Percentiles rank a stretch among this genome's conserved stretches.
Evolutionary conservation across 371 early-diverging fungal genomes (phyloP).

Genomic region (Blakeslea trispora): DNA sequence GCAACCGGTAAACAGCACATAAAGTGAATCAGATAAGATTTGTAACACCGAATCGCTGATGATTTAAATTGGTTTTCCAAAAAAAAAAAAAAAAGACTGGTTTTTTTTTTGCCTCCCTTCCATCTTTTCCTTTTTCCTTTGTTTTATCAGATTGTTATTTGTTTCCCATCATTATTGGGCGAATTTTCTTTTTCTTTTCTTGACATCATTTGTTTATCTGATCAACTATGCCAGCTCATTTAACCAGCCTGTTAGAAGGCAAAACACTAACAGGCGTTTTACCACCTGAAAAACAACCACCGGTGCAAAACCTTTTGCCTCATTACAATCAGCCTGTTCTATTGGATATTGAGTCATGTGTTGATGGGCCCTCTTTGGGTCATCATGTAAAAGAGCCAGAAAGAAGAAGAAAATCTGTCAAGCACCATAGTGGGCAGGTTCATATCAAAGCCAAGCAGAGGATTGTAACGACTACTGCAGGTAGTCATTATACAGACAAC

Average conservation of each 20-base stretch:
- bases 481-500: not conserved
- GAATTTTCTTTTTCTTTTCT: conserved; percentile 2
- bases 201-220: not conserved
- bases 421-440: conserved; percentile 19
- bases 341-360: conserved; percentile 63
- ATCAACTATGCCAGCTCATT: conserved; percentile 10
- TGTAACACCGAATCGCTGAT: conserved; percentile 2
- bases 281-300: conserved; percentile 37
- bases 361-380: conserved; percentile 59
- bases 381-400: conserved; percentile 37
- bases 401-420: conserved; percentile 10
- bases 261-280: conserved; percentile 39
- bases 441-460: conserved; percentile 10
- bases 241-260: conserved; percentile 35
- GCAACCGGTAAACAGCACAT: conserved; percentile 2
- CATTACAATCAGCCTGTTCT: conserved; percentile 21
- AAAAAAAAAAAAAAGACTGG: no score
- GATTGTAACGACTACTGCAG: no score
- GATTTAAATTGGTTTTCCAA: not conserved
- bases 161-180: no score
- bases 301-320: conserved; percentile 20
- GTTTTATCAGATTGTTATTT: no score
- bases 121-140: no score
- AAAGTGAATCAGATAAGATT: conserved; percentile 16
- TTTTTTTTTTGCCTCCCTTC: no score